A percentile compares a stretch with the other conserved stretches of the same genome.
Evolutionary conservation across 306 rosid species (phyloP).

Genomic region (Hippophae rhamnoides): DNA sequence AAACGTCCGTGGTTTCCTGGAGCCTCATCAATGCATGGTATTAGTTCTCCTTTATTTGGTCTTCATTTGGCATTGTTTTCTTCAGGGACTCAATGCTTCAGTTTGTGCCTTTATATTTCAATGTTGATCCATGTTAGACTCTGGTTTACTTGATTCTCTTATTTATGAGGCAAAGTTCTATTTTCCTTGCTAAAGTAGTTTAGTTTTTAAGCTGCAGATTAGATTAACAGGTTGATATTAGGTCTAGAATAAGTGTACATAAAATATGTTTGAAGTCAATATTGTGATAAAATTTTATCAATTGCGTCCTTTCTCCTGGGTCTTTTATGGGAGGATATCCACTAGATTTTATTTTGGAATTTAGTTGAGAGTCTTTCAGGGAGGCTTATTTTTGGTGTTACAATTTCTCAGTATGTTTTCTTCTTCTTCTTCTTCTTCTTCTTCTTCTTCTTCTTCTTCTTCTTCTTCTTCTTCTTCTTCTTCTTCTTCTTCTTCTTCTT

Average conservation of each 20-base stretch:
- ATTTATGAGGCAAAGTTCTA: neutral
- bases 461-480: neutral
- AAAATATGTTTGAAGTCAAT: no score
- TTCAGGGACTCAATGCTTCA: no score
- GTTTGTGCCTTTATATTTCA: no score
- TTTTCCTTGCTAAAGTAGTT: neutral
- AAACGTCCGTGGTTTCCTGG: conserved; percentile 91
- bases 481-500: neutral
- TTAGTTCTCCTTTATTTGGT: neutral
- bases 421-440: neutral
- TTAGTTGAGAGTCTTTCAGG: no score
- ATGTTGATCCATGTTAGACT: no score
- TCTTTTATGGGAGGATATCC: no score
- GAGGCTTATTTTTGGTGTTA: no score
- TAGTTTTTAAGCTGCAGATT: neutral
- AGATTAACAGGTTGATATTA: neutral
- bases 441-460: neutral
- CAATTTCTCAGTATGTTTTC: neutral
- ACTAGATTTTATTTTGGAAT: no score
- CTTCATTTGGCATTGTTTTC: no score
- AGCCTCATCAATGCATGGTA: conserved; percentile 63
- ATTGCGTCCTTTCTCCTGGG: no score
- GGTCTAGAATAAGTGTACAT: no score
- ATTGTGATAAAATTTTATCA: no score
- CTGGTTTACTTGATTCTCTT: neutral